Evolutionary conservation across 345 rosid genomes (phyloP).

Genomic region (Boechera retrofracta): DNA sequence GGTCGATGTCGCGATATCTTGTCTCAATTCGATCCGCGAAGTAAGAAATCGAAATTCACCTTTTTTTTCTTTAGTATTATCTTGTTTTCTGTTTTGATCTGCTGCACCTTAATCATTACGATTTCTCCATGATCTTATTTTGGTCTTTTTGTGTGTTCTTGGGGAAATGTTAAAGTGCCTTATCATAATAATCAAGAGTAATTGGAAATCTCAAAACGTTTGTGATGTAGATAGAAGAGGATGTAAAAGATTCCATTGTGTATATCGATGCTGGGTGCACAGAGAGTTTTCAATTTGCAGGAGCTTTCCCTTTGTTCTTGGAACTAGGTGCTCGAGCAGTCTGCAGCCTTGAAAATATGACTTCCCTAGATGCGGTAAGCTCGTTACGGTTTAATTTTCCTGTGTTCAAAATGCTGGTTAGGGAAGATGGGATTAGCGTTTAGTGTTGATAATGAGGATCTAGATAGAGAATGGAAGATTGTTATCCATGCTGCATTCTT

Average conservation of each 20-base stretch:
- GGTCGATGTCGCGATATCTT: slow-evolving; percentile 73
- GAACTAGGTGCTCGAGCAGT: slow-evolving; percentile 74
- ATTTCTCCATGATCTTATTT: not conserved
- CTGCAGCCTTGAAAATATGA: slow-evolving; percentile 85
- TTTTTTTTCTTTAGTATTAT: not conserved
- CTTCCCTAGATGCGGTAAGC: slow-evolving; percentile 77
- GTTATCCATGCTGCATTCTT: not conserved
- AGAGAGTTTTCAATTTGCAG: slow-evolving; percentile 85
- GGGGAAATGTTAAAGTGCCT: not conserved
- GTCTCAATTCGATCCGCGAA: slow-evolving; percentile 77
- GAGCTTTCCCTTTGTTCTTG: slow-evolving; percentile 81
- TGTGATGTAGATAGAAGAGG: slow-evolving; percentile 64
- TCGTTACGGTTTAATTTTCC: not conserved
- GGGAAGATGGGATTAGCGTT: not conserved
- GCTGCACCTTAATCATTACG: not conserved
- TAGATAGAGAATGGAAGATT: not conserved
- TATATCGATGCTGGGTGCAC: slow-evolving; percentile 95
- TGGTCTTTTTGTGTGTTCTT: not conserved
- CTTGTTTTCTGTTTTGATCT: not conserved
- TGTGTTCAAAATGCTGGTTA: not conserved
- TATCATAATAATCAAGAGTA: not conserved
- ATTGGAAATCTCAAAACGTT: not conserved
- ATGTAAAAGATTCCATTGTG: slow-evolving; percentile 64
- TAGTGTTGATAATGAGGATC: slow-evolving; percentile 5
- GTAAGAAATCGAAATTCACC: slow-evolving; percentile 47